Base-by-base conservation (phyloP, 371 early-diverging fungal genomes). In the Rhizopus delemar region DNA sequence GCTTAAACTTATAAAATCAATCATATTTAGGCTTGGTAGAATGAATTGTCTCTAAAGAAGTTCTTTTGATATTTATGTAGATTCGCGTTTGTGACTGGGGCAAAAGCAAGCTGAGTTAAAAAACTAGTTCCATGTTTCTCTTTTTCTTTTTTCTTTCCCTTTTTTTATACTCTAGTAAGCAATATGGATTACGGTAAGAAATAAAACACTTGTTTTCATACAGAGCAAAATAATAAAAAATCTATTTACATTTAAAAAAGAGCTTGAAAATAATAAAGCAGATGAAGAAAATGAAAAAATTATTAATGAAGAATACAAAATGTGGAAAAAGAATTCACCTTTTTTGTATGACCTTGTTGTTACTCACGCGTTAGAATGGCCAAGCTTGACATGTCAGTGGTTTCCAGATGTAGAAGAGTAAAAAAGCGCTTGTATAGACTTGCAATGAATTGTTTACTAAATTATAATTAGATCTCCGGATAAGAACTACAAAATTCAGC, bases 301-400 rank as follows among this genome's bases (percentile, higher is more conserved):
- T 33, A 93, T 97, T 62, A 94, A 95, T 68, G 97, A 97, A 76
- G 98, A 99, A 70, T 98, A 98, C 80, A 94, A 93, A 75, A 85
- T 95, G 65, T 99, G 99, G 99, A 97, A 98, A 72, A 99, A 99
- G 87, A 99, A 99, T 82, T 92, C 96, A 8, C 99, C 99, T 32
- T 98, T 97, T 68, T 86, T 99, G 22, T 99, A 99, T 75, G 99
- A 99, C 76, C 84, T 96, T 56, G 89, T 99, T 31, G 86, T 99
- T 33, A 96, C 98, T n/a, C 97, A 99, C 69, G 95, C 97, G 16
- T 81, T 99, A 15, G 95, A 97, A 65, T 99, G 99, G 99, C 99
- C 99, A 5, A 93, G 97, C 52, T 78, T 99, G 53, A 98, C 97
- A 16, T 90, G 93, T 60, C 99, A 99, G 80, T 99, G 98, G 98